Percentiles rank a stretch among this genome's conserved stretches.
These are phyloP conservation scores for Glutinoglossum americanum DNA, from an alignment of 495 filamentous ascomycete genomes.

Conservation along the genomic window DNA sequence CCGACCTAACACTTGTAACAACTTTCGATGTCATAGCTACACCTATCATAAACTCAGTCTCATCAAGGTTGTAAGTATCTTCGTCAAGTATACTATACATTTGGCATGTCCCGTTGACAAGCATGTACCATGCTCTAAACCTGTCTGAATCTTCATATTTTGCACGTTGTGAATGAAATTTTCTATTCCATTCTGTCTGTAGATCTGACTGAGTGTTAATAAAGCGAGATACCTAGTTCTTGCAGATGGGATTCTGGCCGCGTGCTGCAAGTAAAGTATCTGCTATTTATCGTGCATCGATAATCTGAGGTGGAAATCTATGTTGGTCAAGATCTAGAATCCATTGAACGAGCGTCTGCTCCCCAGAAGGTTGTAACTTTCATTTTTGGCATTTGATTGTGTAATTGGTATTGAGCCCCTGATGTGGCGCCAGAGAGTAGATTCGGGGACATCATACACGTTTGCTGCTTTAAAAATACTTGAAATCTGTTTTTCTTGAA, in stretches of 20 bases:
- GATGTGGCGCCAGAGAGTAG: background rate
- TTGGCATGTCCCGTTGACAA: background rate
- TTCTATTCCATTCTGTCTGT: background rate
- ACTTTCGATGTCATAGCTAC: slow-evolving; percentile 1
- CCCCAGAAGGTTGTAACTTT: background rate
- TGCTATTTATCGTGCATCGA: background rate
- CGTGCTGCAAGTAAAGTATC: background rate
- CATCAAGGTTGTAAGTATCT: slow-evolving; percentile 7
- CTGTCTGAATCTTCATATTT: background rate
- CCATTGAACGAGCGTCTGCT: background rate
- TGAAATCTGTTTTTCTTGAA: background rate
- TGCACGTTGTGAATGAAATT: slow-evolving; percentile 4
- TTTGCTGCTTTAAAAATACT: background rate
- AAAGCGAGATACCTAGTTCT: background rate
- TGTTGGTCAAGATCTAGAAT: background rate
- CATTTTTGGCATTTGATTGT: background rate
- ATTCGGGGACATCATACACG: background rate
- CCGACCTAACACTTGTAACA: slow-evolving; percentile 4
- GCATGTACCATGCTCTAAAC: slow-evolving; percentile 3
- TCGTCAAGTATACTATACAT: slow-evolving; percentile 4
- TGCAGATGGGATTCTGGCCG: background rate
- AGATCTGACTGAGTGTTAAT: background rate
- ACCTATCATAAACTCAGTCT: slow-evolving; percentile 7
- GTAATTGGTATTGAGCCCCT: background rate
- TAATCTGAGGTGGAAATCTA: background rate